Base-by-base conservation (phyloP, 2,329 filamentous ascomycete species). In the Fusarium armeniacum region DNA sequence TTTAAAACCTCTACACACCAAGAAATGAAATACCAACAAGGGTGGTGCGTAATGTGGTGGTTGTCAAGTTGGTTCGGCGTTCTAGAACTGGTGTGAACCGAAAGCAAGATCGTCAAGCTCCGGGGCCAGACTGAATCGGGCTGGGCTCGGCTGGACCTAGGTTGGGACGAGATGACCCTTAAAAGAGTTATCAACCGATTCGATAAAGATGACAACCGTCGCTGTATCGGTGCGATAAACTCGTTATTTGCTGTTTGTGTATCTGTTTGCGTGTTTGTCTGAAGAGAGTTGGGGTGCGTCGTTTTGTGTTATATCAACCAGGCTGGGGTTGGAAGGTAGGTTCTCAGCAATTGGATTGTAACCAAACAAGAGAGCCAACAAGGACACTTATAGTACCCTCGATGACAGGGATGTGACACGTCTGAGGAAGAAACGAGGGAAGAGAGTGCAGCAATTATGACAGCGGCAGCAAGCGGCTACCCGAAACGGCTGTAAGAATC, bases 101-200 rank as follows among this genome's bases (percentile, higher is more conserved):
- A 62, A 62, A 61, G 53, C 50, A 67, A 66, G 62, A 70, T 70
- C 53, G 57, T 58, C 55, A 52, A 62, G 44, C 60, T 61, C 58
- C 47, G 65, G 59, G 59, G 63, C 67, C 49, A 70, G 65, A 56
- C 67, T 70, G 63, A 49, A 71, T 71, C 52, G 63, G 67, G 63
- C 67, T 70, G 65, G 65, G 58, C 65, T 59, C 54, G 65, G 44
- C 65, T 65, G 59, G 59, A 49, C 59, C 61, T 55, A 68, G 58
- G 61, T 61, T 67, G 49, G 52, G 53, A 46, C 50, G 58, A 63
- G 63, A 58, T 38, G 62, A 33, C 53, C 24, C 33, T 55, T 47
- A 28, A 38, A 44, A 58, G 33, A 44, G 20, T 51, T 44, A 41
- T 43, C 38, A 52, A 28, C 61, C 32, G 58, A 51, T 43, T 24